Base-by-base conservation (phyloP, 805 yeast genomes). In the Kluyveromyces starmeri region DNA sequence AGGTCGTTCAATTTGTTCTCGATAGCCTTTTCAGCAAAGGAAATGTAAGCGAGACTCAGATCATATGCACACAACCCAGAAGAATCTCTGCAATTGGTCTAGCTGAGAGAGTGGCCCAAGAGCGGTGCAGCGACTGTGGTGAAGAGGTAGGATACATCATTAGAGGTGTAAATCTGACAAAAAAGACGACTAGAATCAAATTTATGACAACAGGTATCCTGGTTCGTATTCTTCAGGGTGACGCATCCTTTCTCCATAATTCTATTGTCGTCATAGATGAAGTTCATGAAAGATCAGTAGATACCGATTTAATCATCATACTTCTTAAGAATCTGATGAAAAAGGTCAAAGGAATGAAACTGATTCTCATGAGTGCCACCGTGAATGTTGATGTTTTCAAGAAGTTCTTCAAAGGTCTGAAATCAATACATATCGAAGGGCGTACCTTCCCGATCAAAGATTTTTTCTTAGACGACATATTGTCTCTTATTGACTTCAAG, bases 251-350 rank as follows among this genome's bases (percentile, higher is more conserved):
- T 32, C 70, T 82, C 40, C 64, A 67, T 10, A 61, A 70, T 35
- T 59, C 88, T 12, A 75, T 78, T 20, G 71, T 88, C 24, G 76
- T 88, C 26, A 75, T 88, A 25, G 97, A 89, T 65, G 97, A 89
- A 59, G 97, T 89, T n/a, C 97, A 89, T 55, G 97, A 89, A 58
- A 64, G 97, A 45, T 85, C 96, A 0, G 73, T 88, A 37, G 97
- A 89, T 48, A 76, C 88, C 40, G 97, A 89, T 56, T 76, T 88
- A 37, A 64, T 89, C 24, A 63, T 89, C 34, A 83, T 86, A 34
- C 69, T 89, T 31, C 62, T 89, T 41, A 86, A 83, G 47, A 69
- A 68, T 24, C 60, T 85, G 4, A 47, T 78, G 43, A 50, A 59
- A 8, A 62, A 54, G 29, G 48, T 53, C 28, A 67, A 64, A 32